These are phyloP conservation scores for Candida dajiaensis DNA, from an alignment of 805 yeast genomes.

Conservation along the genomic window DNA sequence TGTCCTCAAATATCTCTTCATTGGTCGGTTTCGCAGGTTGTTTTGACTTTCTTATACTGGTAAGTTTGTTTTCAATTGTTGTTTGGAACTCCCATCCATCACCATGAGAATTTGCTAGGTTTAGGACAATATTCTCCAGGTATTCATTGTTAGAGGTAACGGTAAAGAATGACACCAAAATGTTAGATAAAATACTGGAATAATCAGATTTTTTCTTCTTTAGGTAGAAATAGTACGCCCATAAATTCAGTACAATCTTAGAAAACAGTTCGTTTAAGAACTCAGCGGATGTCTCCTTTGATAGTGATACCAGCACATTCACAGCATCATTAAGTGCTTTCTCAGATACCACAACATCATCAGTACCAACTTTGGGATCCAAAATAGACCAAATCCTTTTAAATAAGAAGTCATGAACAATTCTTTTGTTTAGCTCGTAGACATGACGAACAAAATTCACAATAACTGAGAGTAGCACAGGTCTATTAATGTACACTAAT, in stretches of 20 bases:
- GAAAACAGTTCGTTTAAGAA: slow-evolving; percentile 29
- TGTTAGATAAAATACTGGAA: slow-evolving; percentile 25
- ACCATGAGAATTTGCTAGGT: slow-evolving; percentile 28
- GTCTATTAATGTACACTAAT: slow-evolving; percentile 53
- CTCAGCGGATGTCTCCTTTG: slow-evolving; percentile 37
- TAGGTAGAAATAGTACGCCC: slow-evolving; percentile 32
- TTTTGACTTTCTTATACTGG: slow-evolving; percentile 24
- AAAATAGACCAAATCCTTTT: slow-evolving; percentile 41
- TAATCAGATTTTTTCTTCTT: slow-evolving; percentile 25
- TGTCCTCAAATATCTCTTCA: slow-evolving; percentile 33
- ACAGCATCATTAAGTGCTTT: slow-evolving; percentile 52
- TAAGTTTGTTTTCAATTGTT: slow-evolving; percentile 31
- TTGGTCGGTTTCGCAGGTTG: slow-evolving; percentile 6
- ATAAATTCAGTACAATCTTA: slow-evolving; percentile 27
- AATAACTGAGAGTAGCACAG: slow-evolving; percentile 51
- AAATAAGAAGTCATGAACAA: slow-evolving; percentile 56
- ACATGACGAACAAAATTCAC: slow-evolving; percentile 48
- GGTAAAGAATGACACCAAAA: slow-evolving; percentile 28
- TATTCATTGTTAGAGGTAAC: slow-evolving; percentile 23
- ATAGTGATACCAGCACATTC: slow-evolving; percentile 59
- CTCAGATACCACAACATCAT: slow-evolving; percentile 35
- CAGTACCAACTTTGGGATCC: slow-evolving; percentile 26
- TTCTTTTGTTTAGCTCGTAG: slow-evolving; percentile 42
- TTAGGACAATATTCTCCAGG: slow-evolving; percentile 24
- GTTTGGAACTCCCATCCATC: slow-evolving; percentile 31